Evolutionary conservation across 2,329 filamentous ascomycete species (phyloP).

Genomic region (Cordyceps javanica): DNA sequence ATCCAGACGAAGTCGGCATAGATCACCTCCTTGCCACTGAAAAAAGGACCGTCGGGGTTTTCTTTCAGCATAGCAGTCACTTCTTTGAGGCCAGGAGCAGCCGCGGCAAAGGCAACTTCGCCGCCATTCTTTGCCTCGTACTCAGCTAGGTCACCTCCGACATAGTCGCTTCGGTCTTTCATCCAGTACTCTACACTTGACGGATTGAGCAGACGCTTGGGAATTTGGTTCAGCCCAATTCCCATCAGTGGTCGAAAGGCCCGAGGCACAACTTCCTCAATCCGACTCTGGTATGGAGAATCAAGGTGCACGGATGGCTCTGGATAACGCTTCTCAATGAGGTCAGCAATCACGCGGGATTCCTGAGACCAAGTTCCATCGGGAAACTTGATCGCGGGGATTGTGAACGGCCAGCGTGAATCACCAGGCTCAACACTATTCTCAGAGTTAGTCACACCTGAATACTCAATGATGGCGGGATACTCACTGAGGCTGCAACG

Average conservation of each 20-base stretch:
- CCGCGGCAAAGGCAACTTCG: slow-evolving; percentile 42
- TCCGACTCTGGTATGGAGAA: slow-evolving; percentile 38
- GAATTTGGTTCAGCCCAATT: slow-evolving; percentile 43
- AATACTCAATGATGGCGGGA: not conserved
- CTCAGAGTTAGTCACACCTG: not conserved
- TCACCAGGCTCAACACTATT: not conserved
- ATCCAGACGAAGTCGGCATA: slow-evolving; percentile 56
- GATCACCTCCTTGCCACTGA: slow-evolving; percentile 48
- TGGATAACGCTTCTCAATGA: slow-evolving; percentile 54
- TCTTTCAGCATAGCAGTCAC: slow-evolving; percentile 45
- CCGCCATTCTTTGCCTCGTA: slow-evolving; percentile 41
- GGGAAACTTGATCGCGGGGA: slow-evolving; percentile 49
- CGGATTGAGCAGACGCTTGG: slow-evolving; percentile 44
- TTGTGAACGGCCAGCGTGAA: slow-evolving; percentile 36
- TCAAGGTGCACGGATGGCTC: slow-evolving; percentile 52
- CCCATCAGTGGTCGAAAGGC: slow-evolving; percentile 33
- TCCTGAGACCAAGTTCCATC: slow-evolving; percentile 59
- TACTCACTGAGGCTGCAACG: slow-evolving; percentile 47
- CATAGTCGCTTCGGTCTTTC: slow-evolving; percentile 38
- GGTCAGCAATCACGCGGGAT: slow-evolving; percentile 51
- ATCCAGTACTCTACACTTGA: slow-evolving; percentile 50
- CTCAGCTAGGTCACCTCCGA: slow-evolving; percentile 49
- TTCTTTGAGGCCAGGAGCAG: slow-evolving; percentile 28
- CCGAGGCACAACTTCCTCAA: slow-evolving; percentile 34
- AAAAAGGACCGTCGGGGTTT: slow-evolving; percentile 52